These are phyloP conservation scores for Hyphodiscus sp. DNA, from an alignment of 2,329 filamentous ascomycete genomes.

Conservation along the genomic window DNA sequence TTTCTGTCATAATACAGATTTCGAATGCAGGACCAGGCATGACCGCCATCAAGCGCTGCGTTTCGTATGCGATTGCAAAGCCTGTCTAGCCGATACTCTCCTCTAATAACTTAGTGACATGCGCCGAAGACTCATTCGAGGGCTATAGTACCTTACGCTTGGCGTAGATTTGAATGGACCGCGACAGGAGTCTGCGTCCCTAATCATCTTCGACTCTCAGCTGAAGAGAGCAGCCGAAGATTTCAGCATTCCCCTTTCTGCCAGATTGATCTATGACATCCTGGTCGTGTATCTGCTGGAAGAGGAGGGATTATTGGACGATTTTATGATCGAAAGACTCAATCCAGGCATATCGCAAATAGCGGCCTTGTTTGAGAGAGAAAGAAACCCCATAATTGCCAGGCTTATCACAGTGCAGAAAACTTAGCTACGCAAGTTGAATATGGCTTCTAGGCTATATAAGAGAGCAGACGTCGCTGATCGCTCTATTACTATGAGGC, in stretches of 20 bases:
- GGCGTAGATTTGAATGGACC: background rate
- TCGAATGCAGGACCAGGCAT: background rate
- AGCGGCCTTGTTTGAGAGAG: conserved; percentile 8
- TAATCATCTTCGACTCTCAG: conserved; percentile 1
- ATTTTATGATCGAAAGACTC: conserved; percentile 1
- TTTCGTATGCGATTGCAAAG: conserved; percentile 4
- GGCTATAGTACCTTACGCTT: conserved; percentile 1
- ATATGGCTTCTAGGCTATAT: conserved; percentile 13
- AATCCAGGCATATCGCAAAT: conserved; percentile 1
- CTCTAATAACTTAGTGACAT: background rate
- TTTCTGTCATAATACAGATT: conserved; percentile 1
- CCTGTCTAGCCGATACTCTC: background rate
- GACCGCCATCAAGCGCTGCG: conserved; percentile 1
- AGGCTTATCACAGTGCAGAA: conserved; percentile 11
- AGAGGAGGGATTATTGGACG: conserved; percentile 14
- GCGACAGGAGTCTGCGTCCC: background rate
- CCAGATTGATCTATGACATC: conserved; percentile 1
- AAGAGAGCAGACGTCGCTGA: conserved; percentile 3
- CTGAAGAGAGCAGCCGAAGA: background rate
- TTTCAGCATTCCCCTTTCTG: background rate
- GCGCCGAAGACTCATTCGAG: conserved; percentile 2
- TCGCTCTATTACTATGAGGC: background rate
- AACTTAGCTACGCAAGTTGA: conserved; percentile 13
- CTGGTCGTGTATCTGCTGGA: conserved; percentile 1
- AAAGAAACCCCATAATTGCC: conserved; percentile 11